Evolutionary conservation across 441 rosid species (phyloP).

Genomic region (Cnidoscolus chayamansa): DNA sequence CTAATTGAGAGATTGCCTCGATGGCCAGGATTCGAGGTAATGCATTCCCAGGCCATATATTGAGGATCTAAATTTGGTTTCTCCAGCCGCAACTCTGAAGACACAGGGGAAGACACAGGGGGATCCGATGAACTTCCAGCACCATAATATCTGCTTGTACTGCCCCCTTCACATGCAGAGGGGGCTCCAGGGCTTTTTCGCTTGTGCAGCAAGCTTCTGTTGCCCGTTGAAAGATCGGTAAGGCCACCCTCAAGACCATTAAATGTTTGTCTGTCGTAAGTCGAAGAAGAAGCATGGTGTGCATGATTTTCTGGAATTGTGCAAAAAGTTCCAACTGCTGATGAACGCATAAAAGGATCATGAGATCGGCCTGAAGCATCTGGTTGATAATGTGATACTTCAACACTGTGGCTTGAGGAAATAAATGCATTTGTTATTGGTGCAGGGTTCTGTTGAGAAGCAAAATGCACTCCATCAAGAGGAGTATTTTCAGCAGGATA

Average conservation of each 20-base stretch:
- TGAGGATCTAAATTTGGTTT: conserved; percentile 51
- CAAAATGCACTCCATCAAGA: conserved; percentile 48
- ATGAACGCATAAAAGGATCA: conserved; percentile 46
- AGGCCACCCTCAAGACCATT: conserved; percentile 52
- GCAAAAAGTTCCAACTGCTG: conserved; percentile 43
- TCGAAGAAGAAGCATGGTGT: conserved; percentile 59
- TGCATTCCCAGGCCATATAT: conserved; percentile 48
- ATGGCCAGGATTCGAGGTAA: conserved; percentile 38
- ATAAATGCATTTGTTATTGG: conserved; percentile 52
- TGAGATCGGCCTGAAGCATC: conserved; percentile 51
- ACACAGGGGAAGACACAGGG: conserved; percentile 40
- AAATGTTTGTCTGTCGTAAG: conserved; percentile 47
- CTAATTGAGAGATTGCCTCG: conserved; percentile 50
- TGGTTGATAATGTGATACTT: conserved; percentile 52
- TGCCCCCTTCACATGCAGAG: conserved; percentile 65
- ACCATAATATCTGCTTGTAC: conserved; percentile 58
- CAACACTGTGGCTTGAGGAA: conserved; percentile 44
- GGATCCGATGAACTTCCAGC: conserved; percentile 68
- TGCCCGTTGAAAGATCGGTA: conserved; percentile 49
- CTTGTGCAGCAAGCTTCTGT: conserved; percentile 63
- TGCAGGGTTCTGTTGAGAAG: conserved; percentile 63
- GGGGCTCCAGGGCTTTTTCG: conserved; percentile 68
- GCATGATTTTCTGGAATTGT: conserved; percentile 49
- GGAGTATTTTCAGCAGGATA: conserved; percentile 54
- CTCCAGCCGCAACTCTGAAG: conserved; percentile 53